phyloP scores from a whole-genome alignment of 805 yeast species.

The Lipomyces orientalis region DNA sequence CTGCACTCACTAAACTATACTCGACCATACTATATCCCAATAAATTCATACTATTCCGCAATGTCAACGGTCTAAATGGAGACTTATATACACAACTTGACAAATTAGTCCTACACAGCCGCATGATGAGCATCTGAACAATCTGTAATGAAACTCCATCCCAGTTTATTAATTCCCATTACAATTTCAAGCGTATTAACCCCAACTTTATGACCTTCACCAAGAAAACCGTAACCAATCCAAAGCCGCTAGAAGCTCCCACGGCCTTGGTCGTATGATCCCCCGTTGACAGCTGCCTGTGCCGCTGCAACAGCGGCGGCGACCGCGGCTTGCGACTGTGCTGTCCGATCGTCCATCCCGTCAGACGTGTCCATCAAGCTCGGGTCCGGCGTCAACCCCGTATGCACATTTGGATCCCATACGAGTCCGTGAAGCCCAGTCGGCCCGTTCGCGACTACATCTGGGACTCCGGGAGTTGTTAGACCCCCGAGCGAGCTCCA shows the following conservation, averaged over 20 bases:
- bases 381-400: constrained; percentile 24
- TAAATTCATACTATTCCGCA: not conserved
- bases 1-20: not conserved
- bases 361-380: constrained; percentile 21
- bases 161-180: not conserved
- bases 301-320: not conserved
- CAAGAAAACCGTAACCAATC: not conserved
- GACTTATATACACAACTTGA: not conserved
- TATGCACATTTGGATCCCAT: constrained; percentile 16
- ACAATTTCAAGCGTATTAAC: not conserved
- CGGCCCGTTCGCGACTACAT: not conserved
- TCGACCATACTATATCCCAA: not conserved
- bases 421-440: not conserved
- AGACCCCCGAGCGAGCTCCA: not conserved
- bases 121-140: not conserved
- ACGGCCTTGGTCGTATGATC: not conserved
- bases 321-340: not conserved
- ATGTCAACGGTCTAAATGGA: not conserved
- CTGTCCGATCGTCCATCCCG: not conserved
- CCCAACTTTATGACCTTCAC: not conserved
- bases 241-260: not conserved
- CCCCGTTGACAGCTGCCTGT: not conserved
- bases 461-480: not conserved
- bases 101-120: not conserved
- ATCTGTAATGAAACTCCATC: not conserved